A percentile compares a stretch with the other conserved stretches of the same genome.
Conservation (phyloP, 2,329 filamentous ascomycete species). For the Phaeosphaeria sp. region DNA sequence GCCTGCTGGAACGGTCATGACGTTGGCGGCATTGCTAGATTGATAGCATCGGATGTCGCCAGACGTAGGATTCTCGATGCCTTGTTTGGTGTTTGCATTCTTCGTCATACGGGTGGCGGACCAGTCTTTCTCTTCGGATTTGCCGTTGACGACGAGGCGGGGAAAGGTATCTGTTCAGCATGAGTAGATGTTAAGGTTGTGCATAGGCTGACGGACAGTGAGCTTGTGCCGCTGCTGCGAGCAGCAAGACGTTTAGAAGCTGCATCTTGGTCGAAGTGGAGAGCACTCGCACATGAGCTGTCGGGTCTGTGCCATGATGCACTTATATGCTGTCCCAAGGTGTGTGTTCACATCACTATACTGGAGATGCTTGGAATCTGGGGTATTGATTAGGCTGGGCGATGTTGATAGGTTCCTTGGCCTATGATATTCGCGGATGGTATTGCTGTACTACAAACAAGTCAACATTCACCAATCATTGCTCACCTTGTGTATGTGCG, state of each 20-base stretch:
- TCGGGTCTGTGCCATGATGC: not conserved
- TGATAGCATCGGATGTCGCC: conserved; percentile 40
- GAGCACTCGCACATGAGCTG: not conserved
- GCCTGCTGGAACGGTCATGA: conserved; percentile 32
- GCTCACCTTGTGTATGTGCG: not conserved
- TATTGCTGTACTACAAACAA: conserved; percentile 3
- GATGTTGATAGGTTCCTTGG: not conserved
- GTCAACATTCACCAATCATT: not conserved
- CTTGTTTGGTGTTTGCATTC: conserved; percentile 37
- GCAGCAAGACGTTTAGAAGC: conserved; percentile 21
- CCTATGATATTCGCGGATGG: not conserved
- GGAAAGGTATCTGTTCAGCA: conserved; percentile 33
- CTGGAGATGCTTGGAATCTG: not conserved
- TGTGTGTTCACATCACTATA: not conserved
- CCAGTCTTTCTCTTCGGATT: conserved; percentile 36
- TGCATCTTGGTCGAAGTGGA: conserved; percentile 17
- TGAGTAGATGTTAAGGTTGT: not conserved
- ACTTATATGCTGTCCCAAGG: conserved; percentile 3
- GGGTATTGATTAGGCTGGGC: conserved; percentile 1
- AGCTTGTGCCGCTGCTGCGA: conserved; percentile 27
- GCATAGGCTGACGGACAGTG: conserved; percentile 23
- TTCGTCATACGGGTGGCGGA: conserved; percentile 33
- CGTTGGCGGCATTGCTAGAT: conserved; percentile 25
- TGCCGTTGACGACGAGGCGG: conserved; percentile 31
- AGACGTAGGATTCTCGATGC: conserved; percentile 35